Base-by-base conservation (phyloP, 805 yeast species). In the Metschnikowia baotianmanensis region DNA sequence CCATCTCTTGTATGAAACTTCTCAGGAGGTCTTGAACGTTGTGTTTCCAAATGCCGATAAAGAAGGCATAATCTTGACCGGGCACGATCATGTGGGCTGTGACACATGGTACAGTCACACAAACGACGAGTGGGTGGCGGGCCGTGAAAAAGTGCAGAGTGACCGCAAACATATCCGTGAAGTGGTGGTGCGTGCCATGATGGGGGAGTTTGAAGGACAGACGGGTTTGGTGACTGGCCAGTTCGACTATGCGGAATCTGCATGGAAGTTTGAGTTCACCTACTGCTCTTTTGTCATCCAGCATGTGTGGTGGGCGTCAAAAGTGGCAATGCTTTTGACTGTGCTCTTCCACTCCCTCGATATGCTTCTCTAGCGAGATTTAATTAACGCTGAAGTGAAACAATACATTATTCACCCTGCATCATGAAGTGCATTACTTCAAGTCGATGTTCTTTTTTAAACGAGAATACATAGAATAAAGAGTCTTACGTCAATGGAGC, bases 1-100 rank as follows among this genome's bases (percentile, higher is more conserved):
- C 62, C 96, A 88, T 63, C 65, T 93, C 27, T 74, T 84, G 21
- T 65, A 71, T 46, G 83, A 82, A 5, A 74, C 83, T 0, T 66
- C 91, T 3, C 83, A 83, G 56, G 68, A 72, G 45, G 81, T 91
- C 2, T 61, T 93, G 50, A 73, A 84, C 51, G 71, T 82, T n/a
- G 72, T 86, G 12, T 91, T 91, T 58, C 77, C 77, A 27, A 76
- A 76, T 50, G 63, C 69, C 7, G 65, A 66, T 43, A 76, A 78
- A 47, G 80, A 83, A 15, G 98, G 98, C 16, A 70, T 91, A 8
- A 79, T 93, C 3, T 64, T 91, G 30, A 86, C 96, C 0, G 99
- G 99, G 1, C 99, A 93, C 63, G 99, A 93, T 57, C 99, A 93
- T 57, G 90, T 83, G 50, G 99, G 99, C 1, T 93, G 99, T 58